A percentile compares a stretch with the other conserved stretches of the same genome.
Evolutionary conservation across 2,329 filamentous ascomycete species (phyloP).

Genomic region (Lecanoromycetidae sp.): DNA sequence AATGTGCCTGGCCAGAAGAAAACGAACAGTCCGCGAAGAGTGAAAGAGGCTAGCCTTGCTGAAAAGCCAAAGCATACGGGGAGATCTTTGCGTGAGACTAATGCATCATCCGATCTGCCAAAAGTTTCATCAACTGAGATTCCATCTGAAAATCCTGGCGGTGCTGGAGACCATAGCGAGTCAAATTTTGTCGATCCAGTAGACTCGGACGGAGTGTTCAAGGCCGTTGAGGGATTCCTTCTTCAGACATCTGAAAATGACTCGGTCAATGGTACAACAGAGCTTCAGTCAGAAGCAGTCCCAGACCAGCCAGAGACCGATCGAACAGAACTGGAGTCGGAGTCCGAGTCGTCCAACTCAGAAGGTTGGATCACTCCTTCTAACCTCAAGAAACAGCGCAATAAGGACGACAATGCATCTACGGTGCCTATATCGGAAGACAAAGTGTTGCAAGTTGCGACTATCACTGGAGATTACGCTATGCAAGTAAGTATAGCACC

Average conservation of each 20-base stretch:
- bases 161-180: not conserved
- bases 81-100: no score
- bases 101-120: no score
- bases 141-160: not conserved
- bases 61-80: no score
- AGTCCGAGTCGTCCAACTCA: constrained; percentile 30
- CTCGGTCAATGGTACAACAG: not conserved
- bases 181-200: no score
- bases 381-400: constrained; percentile 77
- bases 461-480: constrained; percentile 88
- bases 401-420: constrained; percentile 45
- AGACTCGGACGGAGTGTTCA: no score
- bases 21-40: constrained; percentile 50
- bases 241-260: not conserved
- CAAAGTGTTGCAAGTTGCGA: constrained; percentile 60
- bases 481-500: constrained; percentile 73
- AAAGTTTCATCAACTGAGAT: not conserved
- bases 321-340: constrained; percentile 14
- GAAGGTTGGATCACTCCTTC: constrained; percentile 90
- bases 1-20: constrained; percentile 67
- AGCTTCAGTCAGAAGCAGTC: not conserved
- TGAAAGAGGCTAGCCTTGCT: no score
- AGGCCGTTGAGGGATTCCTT: no score
- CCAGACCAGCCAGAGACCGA: not conserved
- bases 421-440: constrained; percentile 42